Percentiles rank a stretch among this genome's conserved stretches.
These are phyloP conservation scores for Amanita subjunquillea DNA, from an alignment of 768 basidiomycete species.

Conservation along the genomic window DNA sequence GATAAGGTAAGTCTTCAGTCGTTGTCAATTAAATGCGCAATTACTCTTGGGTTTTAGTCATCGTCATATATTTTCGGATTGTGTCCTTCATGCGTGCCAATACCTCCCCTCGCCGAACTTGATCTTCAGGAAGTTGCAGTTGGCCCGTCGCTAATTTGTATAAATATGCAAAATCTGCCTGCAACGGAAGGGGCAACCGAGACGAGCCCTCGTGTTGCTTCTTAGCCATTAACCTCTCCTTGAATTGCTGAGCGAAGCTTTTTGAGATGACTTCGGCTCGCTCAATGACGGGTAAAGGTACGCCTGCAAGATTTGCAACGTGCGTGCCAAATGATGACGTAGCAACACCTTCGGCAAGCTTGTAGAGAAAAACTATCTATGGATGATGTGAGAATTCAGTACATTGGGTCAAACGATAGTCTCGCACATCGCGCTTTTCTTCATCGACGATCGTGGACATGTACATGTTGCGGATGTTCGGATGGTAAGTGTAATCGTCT, in stretches of 20 bases:
- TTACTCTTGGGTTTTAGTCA: conserved; percentile 8
- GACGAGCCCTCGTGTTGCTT: conserved; percentile 42
- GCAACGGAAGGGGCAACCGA: conserved; percentile 65
- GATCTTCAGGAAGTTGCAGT: conserved; percentile 40
- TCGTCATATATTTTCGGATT: conserved; percentile 12
- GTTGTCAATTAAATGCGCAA: no score
- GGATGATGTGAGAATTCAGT: neutral
- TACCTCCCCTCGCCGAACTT: conserved; percentile 40
- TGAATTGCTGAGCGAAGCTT: conserved; percentile 83
- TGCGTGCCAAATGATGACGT: conserved; percentile 88
- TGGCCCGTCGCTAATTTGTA: conserved; percentile 49
- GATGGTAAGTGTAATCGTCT: conserved; percentile 87
- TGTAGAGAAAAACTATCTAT: conserved; percentile 90
- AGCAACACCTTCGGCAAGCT: conserved; percentile 82
- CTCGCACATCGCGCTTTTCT: conserved; percentile 71
- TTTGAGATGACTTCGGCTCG: conserved; percentile 83
- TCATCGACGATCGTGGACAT: conserved; percentile 95
- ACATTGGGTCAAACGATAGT: conserved; percentile 1
- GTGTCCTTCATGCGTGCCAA: conserved; percentile 41
- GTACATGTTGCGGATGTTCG: conserved; percentile 89
- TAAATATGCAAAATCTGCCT: conserved; percentile 87
- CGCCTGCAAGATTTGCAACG: conserved; percentile 91
- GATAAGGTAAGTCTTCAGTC: neutral
- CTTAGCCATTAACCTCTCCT: conserved; percentile 61
- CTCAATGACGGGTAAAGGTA: conserved; percentile 74